A percentile compares a stretch with the other conserved stretches of the same genome.
Conservation (phyloP, 306 rosid species). For the Vicia sativa region DNA sequence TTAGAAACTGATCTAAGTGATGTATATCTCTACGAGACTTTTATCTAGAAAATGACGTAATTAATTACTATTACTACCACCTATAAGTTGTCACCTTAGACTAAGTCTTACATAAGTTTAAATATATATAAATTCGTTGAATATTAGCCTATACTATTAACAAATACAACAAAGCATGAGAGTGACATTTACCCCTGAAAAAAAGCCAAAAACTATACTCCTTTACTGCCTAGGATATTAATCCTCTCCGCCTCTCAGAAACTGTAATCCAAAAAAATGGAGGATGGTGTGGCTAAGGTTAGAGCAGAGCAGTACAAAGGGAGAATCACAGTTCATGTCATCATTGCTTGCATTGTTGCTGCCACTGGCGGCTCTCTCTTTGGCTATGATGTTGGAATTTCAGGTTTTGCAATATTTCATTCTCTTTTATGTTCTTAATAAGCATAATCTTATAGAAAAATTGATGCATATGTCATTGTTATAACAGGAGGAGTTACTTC, state of each 20-base stretch:
- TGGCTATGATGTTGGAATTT: slow-evolving; percentile 85
- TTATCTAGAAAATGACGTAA: no score
- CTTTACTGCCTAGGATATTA: neutral
- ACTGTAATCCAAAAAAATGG: slow-evolving; percentile 54
- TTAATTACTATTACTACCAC: no score
- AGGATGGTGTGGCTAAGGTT: slow-evolving; percentile 56
- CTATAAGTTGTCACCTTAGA: no score
- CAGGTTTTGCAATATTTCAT: slow-evolving; percentile 48
- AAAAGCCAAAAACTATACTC: neutral
- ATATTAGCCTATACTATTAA: no score
- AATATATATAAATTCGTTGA: no score
- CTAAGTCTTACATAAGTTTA: no score
- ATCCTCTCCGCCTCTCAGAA: slow-evolving; percentile 5
- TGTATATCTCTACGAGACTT: no score
- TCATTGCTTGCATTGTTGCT: slow-evolving; percentile 74
- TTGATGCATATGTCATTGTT: slow-evolving; percentile 23
- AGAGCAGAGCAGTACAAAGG: slow-evolving; percentile 60
- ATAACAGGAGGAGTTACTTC: slow-evolving; percentile 89
- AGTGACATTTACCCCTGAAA: neutral
- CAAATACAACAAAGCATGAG: neutral
- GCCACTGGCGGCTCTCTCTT: slow-evolving; percentile 81
- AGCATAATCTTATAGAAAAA: neutral
- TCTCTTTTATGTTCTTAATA: neutral
- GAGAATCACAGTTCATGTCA: slow-evolving; percentile 61
- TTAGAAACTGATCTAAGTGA: no score